Percentiles rank a stretch among this genome's conserved stretches.
Conservation (phyloP, 495 filamentous ascomycete genomes). For the Penicillium simplicissimum region DNA sequence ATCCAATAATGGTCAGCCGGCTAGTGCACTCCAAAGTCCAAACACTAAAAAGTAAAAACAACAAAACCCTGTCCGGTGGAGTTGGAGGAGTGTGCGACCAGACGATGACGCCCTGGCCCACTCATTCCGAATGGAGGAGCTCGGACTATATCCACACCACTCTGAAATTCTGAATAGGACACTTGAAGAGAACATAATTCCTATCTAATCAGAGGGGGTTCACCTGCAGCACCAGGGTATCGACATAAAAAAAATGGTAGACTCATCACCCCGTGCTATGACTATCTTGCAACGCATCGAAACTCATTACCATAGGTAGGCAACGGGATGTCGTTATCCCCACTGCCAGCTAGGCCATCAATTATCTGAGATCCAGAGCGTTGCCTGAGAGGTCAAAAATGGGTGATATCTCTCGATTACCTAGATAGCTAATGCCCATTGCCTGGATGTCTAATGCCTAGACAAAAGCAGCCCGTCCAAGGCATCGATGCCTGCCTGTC, state of each 20-base stretch:
- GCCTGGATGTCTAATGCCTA: not conserved
- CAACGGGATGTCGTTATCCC: not conserved
- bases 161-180: no score
- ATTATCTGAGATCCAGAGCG: not conserved
- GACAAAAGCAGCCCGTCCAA: not conserved
- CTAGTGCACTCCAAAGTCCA: not conserved
- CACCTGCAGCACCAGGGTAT: not conserved
- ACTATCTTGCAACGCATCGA: not conserved
- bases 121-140: not conserved
- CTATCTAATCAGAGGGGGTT: no score
- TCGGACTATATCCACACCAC: not conserved
- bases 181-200: no score
- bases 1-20: not conserved
- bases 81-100: not conserved
- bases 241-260: not conserved
- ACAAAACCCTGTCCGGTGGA: not conserved
- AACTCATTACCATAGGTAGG: not conserved
- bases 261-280: not conserved
- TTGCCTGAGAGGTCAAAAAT: not conserved
- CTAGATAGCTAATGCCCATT: not conserved
- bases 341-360: not conserved
- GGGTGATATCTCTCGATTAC: not conserved
- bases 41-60: not conserved
- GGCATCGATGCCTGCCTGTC: not conserved
- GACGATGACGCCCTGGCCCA: not conserved